These are phyloP conservation scores for Syzygium malaccense DNA, from an alignment of 441 rosid species.

Conservation along the genomic window DNA sequence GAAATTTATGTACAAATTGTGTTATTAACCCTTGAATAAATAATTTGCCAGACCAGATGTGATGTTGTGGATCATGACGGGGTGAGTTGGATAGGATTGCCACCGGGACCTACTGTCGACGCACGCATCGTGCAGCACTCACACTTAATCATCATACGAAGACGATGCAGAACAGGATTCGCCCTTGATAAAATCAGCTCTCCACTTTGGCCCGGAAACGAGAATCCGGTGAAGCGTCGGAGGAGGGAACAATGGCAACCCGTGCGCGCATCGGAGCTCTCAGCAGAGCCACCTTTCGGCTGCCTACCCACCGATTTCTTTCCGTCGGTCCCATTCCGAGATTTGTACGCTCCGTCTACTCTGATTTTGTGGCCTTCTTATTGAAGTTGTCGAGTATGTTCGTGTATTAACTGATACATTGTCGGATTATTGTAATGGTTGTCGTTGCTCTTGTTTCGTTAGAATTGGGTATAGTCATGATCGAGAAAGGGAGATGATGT, in stretches of 20 bases:
- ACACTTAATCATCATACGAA: not conserved
- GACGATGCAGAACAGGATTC: not conserved
- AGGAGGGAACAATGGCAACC: constrained; percentile 14
- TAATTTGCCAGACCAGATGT: not conserved
- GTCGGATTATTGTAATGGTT: not conserved
- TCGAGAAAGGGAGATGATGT: not conserved
- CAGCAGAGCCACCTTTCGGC: not conserved
- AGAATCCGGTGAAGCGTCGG: not conserved
- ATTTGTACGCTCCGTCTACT: constrained; percentile 22
- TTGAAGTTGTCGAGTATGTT: not conserved
- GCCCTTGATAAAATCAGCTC: not conserved
- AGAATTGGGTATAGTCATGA: not conserved
- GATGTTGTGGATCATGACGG: not conserved
- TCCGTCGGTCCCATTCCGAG: constrained; percentile 12
- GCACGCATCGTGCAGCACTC: not conserved
- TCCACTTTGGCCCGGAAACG: not conserved
- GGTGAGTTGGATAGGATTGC: not conserved
- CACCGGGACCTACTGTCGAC: not conserved
- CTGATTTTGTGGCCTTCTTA: not conserved
- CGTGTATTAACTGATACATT: not conserved
- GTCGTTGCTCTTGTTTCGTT: not conserved
- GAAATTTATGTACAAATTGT: too few relatives aligned
- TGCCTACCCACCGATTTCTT: constrained; percentile 5
- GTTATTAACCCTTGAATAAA: not conserved
- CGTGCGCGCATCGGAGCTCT: constrained; percentile 9